Evolutionary conservation across 495 filamentous ascomycete species (phyloP), one percentile per base, ranked within the genome.

Genomic region (Xylaria nigripes): DNA sequence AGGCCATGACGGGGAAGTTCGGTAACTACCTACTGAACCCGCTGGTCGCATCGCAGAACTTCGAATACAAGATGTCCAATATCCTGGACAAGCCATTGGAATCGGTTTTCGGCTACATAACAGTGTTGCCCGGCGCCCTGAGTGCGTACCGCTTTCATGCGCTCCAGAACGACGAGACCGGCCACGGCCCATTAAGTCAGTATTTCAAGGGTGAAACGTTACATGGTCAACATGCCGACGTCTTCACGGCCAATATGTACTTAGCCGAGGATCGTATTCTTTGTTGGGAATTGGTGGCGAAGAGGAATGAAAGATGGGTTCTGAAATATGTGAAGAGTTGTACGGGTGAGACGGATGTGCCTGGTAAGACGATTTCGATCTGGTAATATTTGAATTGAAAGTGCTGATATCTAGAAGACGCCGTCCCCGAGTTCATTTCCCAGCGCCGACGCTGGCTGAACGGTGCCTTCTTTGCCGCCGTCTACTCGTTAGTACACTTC

Each of bases 11-110:
- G 61, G 93, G 93, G 10, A 88, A 85, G 61, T 82, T 75, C 23
- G 88, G 85, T 70, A 72, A 85, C 15, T 89, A 90, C 19, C 79
- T 99, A 19, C 73, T 99, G 38, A 97, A 97, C 65, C 94, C 94
- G 0, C 78, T 99, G 2, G 90, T 99, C 7, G 94, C 94, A 0
- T 91, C 87, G 43, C 94, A 99, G 68, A 97, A 99, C 63, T 99
- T 97, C 61, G 94, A 99, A 70, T 99, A 99, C 77, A 99, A 99
- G 73, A 96, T 97, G 92, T 95, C 89, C 6, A 99, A 97, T 57
- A 99, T 99, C 63, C 76, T 99, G 23, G 94, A 99, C 66, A 97
- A 97, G 69, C 94, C 94, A 3, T 74, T 99, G 21, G 94, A 99
- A 69, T 91, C 86, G 2, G 94, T 96, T 2, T 97, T 99, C 63